These are phyloP conservation scores for Kwoniella sp. DNA, from an alignment of 768 basidiomycete species.

Conservation along the genomic window DNA sequence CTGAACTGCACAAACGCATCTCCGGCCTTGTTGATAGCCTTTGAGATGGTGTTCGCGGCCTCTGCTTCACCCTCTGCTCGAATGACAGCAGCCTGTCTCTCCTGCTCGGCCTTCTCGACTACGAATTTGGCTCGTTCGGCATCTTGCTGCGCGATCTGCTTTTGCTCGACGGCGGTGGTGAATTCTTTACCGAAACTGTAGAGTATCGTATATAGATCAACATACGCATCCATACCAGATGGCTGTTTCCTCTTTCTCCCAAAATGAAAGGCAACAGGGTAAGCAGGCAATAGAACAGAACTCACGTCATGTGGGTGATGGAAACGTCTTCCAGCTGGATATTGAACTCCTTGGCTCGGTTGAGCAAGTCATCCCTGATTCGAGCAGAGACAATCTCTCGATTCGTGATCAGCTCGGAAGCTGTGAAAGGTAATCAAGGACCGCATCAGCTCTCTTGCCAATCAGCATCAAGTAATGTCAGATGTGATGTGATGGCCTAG, in stretches of 20 bases:
- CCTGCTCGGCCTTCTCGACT: slow-evolving; percentile 99
- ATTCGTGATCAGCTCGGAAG: slow-evolving; percentile 69
- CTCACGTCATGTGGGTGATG: slow-evolving; percentile 64
- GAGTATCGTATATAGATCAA: too few species aligned
- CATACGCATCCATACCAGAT: too few species aligned
- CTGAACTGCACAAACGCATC: slow-evolving; percentile 93
- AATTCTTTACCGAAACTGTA: slow-evolving; percentile 57
- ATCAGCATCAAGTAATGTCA: neutral
- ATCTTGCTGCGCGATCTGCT: slow-evolving; percentile 99
- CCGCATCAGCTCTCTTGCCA: neutral
- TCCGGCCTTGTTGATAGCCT: slow-evolving; percentile 86
- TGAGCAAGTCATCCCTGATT: slow-evolving; percentile 86
- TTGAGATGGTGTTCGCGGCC: slow-evolving; percentile 89
- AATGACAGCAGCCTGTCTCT: slow-evolving; percentile 96
- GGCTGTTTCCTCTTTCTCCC: too few species aligned
- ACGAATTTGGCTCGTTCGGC: slow-evolving; percentile 99
- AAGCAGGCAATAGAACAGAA: too few species aligned
- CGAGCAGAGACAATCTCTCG: slow-evolving; percentile 93
- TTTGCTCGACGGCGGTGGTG: slow-evolving; percentile 87
- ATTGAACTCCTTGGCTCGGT: slow-evolving; percentile 94
- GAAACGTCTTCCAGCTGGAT: slow-evolving; percentile 96
- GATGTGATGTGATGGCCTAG: too few species aligned
- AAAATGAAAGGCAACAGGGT: too few species aligned
- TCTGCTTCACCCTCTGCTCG: slow-evolving; percentile 98
- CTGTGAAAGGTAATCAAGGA: slow-evolving; percentile 10